Conservation (phyloP, 2,329 filamentous ascomycete genomes). For the Chrysoporthe austroafricana region DNA sequence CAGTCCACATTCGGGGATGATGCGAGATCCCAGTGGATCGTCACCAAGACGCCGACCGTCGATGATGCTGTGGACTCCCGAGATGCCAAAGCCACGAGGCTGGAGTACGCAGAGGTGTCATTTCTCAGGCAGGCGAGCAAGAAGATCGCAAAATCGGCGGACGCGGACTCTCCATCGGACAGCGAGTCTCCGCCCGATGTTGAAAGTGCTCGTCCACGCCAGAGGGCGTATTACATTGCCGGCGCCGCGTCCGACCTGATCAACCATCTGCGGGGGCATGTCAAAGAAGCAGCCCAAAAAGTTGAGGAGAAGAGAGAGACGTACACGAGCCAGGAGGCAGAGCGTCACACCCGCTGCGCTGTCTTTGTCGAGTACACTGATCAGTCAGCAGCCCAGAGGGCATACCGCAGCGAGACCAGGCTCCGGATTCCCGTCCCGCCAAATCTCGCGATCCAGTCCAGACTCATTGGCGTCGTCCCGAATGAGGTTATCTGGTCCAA, state of each 20-base stretch:
- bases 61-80: conserved; percentile 78
- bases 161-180: not conserved
- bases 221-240: conserved; percentile 22
- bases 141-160: conserved; percentile 56
- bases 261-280: conserved; percentile 20
- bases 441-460: conserved; percentile 76
- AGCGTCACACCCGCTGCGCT: conserved; percentile 43
- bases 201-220: conserved; percentile 25
- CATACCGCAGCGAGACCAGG: conserved; percentile 81
- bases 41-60: conserved; percentile 73
- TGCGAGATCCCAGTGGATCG: conserved; percentile 84
- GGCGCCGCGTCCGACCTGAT: conserved; percentile 23
- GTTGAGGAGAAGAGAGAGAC: conserved; percentile 53
- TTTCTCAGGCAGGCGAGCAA: conserved; percentile 69
- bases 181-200: conserved; percentile 10
- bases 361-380: conserved; percentile 93
- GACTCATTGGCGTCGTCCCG: conserved; percentile 80
- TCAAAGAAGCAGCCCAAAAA: conserved; percentile 19
- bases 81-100: conserved; percentile 51
- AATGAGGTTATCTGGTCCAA: conserved; percentile 77
- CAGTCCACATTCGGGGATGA: conserved; percentile 76
- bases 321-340: conserved; percentile 22
- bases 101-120: conserved; percentile 31
- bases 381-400: conserved; percentile 81
- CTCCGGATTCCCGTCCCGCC: conserved; percentile 60